Evolutionary conservation across 768 basidiomycete species (phyloP).

Genomic region (Boletus sp.): DNA sequence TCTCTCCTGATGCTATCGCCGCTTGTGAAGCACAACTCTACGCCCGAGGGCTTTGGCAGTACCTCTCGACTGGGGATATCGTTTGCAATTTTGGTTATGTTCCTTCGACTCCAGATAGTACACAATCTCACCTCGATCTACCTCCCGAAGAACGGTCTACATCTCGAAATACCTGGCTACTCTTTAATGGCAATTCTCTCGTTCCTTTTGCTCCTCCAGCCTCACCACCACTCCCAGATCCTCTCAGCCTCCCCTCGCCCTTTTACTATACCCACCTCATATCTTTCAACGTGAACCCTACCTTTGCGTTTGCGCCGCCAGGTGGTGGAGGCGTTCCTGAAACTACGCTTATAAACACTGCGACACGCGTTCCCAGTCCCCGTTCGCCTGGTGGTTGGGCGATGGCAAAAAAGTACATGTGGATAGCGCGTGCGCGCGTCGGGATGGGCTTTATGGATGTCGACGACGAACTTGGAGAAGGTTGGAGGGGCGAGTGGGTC

Average conservation of each 20-base stretch:
- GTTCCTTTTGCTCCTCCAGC: constrained; percentile 58
- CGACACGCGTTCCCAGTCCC: constrained; percentile 50
- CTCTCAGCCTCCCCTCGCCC: constrained; percentile 68
- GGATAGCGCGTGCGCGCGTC: constrained; percentile 56
- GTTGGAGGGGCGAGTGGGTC: constrained; percentile 77
- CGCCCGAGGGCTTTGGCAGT: constrained; percentile 66
- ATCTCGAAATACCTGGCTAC: constrained; percentile 55
- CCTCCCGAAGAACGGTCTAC: constrained; percentile 18
- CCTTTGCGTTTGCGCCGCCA: constrained; percentile 27
- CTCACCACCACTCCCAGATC: constrained; percentile 50
- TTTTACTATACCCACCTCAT: constrained; percentile 75
- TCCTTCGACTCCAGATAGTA: constrained; percentile 40
- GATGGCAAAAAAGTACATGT: constrained; percentile 59
- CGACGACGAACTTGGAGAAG: constrained; percentile 51
- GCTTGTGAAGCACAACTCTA: constrained; percentile 69
- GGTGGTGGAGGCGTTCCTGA: constrained; percentile 41
- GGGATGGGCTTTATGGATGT: constrained; percentile 35
- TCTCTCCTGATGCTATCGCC: constrained; percentile 45
- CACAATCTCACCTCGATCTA: constrained; percentile 21
- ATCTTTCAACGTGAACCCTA: constrained; percentile 30
- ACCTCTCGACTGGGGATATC: constrained; percentile 75
- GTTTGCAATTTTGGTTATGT: constrained; percentile 82
- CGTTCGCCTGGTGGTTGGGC: constrained; percentile 60
- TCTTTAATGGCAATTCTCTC: constrained; percentile 67
- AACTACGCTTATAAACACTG: constrained; percentile 42